Base-by-base conservation (phyloP, 2,329 filamentous ascomycete genomes). In the Tolypocladium ophioglossoides region DNA sequence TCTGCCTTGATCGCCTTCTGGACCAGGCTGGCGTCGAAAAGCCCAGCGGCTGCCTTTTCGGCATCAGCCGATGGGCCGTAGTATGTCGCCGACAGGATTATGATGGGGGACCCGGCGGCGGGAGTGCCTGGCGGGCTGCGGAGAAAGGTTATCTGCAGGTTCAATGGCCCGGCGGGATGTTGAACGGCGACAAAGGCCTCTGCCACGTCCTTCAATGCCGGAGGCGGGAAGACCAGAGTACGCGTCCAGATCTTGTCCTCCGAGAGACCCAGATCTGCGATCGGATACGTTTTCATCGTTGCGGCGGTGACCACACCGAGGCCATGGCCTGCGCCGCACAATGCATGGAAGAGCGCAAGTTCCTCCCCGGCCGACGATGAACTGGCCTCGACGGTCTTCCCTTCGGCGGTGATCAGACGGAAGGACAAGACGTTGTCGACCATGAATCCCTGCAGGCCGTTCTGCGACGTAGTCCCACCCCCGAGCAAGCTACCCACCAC, bases 291-390 rank as follows among this genome's bases (percentile, higher is more conserved):
- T 0, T 54, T 54, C 10, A 69, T 58, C 0, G 60, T 69, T 0
- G 66, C 35, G n/a, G 63, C 58, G 0, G 63, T 65, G 11, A 72
- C 59, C 6, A 70, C 61, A 1, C 67, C 64, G 0, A 72, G 52
- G 0, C 70, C 70, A 24, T 67, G 66, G 0, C 70, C 70, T 7
- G 64, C 68, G 2, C 70, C 70, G 18, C 68, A 60, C 1, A 72
- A 57, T 2, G 60, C 59, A 11, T 66, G 56, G 57, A 68, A 72
- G 0, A 72, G 56, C 0, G 54, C 54, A 9, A 58, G 58, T 2
- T 69, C 65, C 2, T 63, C 62, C 1, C 56, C 61, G 0, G 53
- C 55, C 0, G 62, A 65, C 1, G 59, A 55, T 2, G 55, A 24
- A 18, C 52, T 56, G 0, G 66, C 52, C 1, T 63, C 57, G 0